These are phyloP conservation scores for Nemania bipapillata DNA, from an alignment of 2,329 filamentous ascomycete genomes.

Conservation along the genomic window DNA sequence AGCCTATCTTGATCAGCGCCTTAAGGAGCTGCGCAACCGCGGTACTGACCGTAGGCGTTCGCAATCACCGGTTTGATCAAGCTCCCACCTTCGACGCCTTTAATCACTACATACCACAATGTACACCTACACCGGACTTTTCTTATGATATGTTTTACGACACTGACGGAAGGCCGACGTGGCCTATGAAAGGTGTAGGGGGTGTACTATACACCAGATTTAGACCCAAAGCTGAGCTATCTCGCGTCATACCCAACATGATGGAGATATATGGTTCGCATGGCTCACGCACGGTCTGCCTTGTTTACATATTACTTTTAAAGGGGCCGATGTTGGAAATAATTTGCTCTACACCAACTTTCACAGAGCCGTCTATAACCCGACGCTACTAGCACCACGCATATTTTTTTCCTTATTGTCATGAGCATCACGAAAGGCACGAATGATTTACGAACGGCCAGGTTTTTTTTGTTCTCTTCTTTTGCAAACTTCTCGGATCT, in stretches of 20 bases:
- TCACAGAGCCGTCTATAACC: conserved; percentile 12
- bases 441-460: conserved; percentile 32
- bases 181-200: conserved; percentile 36
- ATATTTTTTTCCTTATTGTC: conserved; percentile 29
- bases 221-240: conserved; percentile 31
- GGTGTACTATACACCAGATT: conserved; percentile 31
- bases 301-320: conserved; percentile 22
- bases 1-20: conserved; percentile 68
- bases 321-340: conserved; percentile 18
- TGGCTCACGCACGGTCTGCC: conserved; percentile 8
- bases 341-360: conserved; percentile 26
- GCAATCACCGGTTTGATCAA: conserved; percentile 61
- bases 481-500: conserved; percentile 42
- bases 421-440: conserved; percentile 48
- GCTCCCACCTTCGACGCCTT: conserved; percentile 18
- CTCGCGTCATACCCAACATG: conserved; percentile 11
- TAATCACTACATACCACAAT: conserved; percentile 38
- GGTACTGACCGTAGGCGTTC: conserved; percentile 58
- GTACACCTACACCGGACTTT: conserved; percentile 44
- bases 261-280: conserved; percentile 25
- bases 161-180: conserved; percentile 42
- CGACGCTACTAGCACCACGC: conserved; percentile 20
- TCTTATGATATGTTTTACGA: conserved; percentile 46
- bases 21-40: conserved; percentile 64
- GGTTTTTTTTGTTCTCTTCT: conserved; percentile 13